A percentile compares a stretch with the other conserved stretches of the same genome.
Evolutionary conservation across 495 filamentous ascomycete species (phyloP).

Genomic region (Daldinia loculata): DNA sequence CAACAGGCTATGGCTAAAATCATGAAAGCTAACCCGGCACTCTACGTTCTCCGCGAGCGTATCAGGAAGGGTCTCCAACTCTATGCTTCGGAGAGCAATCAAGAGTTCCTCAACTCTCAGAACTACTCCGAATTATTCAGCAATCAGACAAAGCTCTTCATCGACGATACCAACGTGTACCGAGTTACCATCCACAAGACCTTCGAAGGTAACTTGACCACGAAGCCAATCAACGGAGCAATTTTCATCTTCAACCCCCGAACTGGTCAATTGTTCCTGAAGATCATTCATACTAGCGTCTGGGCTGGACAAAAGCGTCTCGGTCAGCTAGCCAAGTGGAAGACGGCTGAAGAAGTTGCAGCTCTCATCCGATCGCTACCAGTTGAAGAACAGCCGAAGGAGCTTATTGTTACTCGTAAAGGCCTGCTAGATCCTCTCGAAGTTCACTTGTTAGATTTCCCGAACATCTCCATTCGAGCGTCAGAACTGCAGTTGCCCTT

Average conservation of each 20-base stretch:
- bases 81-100: conserved; percentile 98
- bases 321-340: conserved; percentile 98
- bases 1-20: conserved; percentile 99
- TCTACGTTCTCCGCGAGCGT: conserved; percentile 97
- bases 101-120: conserved; percentile 99
- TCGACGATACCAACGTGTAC: conserved; percentile 99
- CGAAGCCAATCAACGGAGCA: conserved; percentile 99
- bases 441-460: conserved; percentile 97
- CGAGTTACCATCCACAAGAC: conserved; percentile 99
- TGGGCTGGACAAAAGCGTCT: conserved; percentile 99
- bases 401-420: conserved; percentile 97
- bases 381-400: conserved; percentile 98
- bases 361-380: conserved; percentile 96
- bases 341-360: conserved; percentile 99
- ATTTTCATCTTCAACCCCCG: conserved; percentile 99
- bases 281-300: conserved; percentile 99
- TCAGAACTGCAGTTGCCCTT: conserved; percentile 98
- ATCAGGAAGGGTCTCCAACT: conserved; percentile 98
- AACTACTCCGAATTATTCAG: conserved; percentile 99
- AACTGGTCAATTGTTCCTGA: conserved; percentile 96
- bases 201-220: conserved; percentile 98
- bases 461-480: conserved; percentile 98
- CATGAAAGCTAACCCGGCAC: conserved; percentile 98
- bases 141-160: conserved; percentile 98
- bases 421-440: conserved; percentile 97